A percentile compares a stretch with the other conserved stretches of the same genome.
Evolutionary conservation across 1,284 basidiomycete genomes (phyloP).

Genomic region (Boletus mariae): DNA sequence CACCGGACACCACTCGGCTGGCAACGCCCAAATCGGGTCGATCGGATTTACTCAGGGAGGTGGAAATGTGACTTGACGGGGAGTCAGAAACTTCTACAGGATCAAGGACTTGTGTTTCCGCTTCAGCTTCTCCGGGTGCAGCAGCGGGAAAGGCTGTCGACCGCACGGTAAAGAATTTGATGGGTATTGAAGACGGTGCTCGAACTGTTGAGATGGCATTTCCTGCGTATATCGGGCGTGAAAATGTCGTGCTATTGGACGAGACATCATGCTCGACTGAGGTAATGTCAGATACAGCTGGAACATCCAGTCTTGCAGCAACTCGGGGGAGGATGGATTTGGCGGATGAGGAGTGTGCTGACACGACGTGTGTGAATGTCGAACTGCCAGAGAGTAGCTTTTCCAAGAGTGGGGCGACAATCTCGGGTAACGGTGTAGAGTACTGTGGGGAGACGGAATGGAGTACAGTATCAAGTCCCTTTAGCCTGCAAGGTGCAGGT

Average conservation of each 20-base stretch:
- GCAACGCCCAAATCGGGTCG: conserved; percentile 92
- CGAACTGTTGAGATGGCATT: conserved; percentile 95
- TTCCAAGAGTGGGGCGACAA: conserved; percentile 52
- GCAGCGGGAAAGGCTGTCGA: conserved; percentile 91
- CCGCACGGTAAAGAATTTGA: conserved; percentile 96
- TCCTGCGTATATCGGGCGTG: conserved; percentile 96
- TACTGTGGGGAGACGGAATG: conserved; percentile 54
- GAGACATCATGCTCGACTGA: conserved; percentile 74
- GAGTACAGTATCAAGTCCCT: conserved; percentile 46
- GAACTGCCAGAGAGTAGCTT: conserved; percentile 46
- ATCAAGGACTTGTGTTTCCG: conserved; percentile 60
- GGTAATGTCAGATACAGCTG: conserved; percentile 88
- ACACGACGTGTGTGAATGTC: conserved; percentile 84
- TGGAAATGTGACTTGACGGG: conserved; percentile 77
- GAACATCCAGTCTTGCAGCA: conserved; percentile 82
- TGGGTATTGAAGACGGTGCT: conserved; percentile 64
- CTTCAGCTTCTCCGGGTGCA: conserved; percentile 44
- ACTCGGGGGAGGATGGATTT: conserved; percentile 78
- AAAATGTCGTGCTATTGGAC: conserved; percentile 75
- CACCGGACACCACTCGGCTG: conserved; percentile 89
- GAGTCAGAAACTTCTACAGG: conserved; percentile 62
- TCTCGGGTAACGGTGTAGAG: conserved; percentile 47
- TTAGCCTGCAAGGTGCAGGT: conserved; percentile 35
- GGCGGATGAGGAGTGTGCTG: conserved; percentile 56
- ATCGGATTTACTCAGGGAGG: conserved; percentile 86